Evolutionary conservation across 176 grass and related monocot genomes (phyloP), one percentile per base, ranked within the genome.

Genomic region (Puya raimondii): DNA sequence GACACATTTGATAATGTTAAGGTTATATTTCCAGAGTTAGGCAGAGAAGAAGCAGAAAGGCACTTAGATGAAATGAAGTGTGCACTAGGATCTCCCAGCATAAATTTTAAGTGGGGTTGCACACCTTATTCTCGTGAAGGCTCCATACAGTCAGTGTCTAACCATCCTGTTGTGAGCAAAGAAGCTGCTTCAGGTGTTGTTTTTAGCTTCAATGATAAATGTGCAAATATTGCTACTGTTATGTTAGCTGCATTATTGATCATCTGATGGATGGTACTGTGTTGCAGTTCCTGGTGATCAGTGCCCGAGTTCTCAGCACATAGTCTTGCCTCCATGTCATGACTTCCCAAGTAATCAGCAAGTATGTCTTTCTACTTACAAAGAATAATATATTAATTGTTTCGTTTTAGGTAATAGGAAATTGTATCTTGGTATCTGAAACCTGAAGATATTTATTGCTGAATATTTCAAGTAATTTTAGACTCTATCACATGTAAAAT

Each of bases 21-120:
- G 84, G 84, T 81, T 65, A 70, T 87, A 47, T 91, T 91, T 66
- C 18, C 70, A 29, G 88, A 91, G 78, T 76, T 81, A 79, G 80
- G 80, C 17, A 81, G 88, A 68, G 81, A 66, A 76, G 88, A 87
- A 50, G 74, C 84, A 64, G 78, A 87, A 71, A 73, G 47, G 66
- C 68, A 64, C 51, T 82, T 91, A 48, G 75, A 79, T 49, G 69
- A 87, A 27, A 84, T 91, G 84, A 68, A 73, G 42, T n/a, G 48
- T 17, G 9, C 25, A 15, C 50, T 67, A 54, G 25, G 11, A 53
- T 75, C 63, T 66, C 25, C 73, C 42, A 47, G 11, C 50, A 51
- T 29, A 76, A 76, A 67, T 33, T 29, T 16, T 76, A 75, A 75
- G 15, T 53, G 25, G 66, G 73, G 47, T 47, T 66, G 7, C 9